Conservation (phyloP, 768 basidiomycete species). For the Leccinum subgranulosum region DNA sequence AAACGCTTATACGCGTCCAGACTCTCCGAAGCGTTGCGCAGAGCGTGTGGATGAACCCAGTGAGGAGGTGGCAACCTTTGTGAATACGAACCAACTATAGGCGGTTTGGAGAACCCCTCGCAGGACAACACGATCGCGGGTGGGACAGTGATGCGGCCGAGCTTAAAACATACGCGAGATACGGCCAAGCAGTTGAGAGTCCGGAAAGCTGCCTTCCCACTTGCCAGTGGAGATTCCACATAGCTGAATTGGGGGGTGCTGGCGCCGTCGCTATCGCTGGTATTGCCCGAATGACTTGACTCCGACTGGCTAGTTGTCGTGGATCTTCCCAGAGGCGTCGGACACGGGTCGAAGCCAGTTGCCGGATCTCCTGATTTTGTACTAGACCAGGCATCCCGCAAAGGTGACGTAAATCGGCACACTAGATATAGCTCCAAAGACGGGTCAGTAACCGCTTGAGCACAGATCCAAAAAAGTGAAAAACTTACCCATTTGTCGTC, state of each 20-base stretch:
- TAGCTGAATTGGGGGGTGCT: not conserved
- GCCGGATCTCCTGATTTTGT: not conserved
- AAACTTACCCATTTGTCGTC: slow-evolving; percentile 17
- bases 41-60: slow-evolving; percentile 5
- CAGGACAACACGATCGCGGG: slow-evolving; percentile 56
- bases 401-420: slow-evolving; percentile 10
- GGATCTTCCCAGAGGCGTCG: too few species aligned
- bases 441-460: not conserved
- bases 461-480: too few species aligned
- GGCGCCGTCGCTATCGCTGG: not conserved
- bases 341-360: too few species aligned
- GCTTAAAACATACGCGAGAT: slow-evolving; percentile 64
- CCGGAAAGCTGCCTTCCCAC: slow-evolving; percentile 50
- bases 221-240: not conserved
- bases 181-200: slow-evolving; percentile 44
- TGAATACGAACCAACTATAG: slow-evolving; percentile 9
- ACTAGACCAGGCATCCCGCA: not conserved
- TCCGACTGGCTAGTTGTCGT: not conserved
- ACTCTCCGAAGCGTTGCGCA: slow-evolving; percentile 10
- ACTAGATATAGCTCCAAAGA: slow-evolving; percentile 13
- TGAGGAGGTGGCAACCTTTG: slow-evolving; percentile 10
- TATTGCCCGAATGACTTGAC: not conserved
- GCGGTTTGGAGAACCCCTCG: slow-evolving; percentile 46
- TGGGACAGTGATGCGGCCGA: slow-evolving; percentile 68
- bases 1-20: slow-evolving; percentile 40